phyloP scores from a whole-genome alignment of 2,329 filamentous ascomycete genomes.

The Verruconis gallopava region DNA sequence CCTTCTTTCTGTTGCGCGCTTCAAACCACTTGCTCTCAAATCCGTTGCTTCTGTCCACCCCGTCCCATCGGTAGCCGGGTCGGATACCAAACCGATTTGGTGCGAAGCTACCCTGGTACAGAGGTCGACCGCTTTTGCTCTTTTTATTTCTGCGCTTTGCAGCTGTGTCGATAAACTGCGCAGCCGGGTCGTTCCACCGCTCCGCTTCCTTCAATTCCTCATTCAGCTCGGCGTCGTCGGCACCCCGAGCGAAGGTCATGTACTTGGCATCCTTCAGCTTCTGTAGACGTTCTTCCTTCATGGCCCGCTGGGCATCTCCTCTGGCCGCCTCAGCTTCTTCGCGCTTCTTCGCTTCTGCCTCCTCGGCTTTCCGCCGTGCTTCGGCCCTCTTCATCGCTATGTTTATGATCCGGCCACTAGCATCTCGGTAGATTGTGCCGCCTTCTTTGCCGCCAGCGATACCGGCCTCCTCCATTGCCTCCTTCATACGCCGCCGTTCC shows the following conservation, averaged over 20 bases:
- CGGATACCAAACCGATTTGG: slow-evolving; percentile 91
- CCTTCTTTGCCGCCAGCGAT: slow-evolving; percentile 36
- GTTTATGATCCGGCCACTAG: slow-evolving; percentile 87
- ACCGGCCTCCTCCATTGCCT: slow-evolving; percentile 28
- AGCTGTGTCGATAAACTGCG: slow-evolving; percentile 54
- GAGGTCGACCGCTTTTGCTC: slow-evolving; percentile 42
- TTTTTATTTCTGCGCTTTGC: slow-evolving; percentile 33
- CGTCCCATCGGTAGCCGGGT: slow-evolving; percentile 92
- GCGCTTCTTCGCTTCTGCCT: slow-evolving; percentile 50
- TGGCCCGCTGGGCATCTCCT: slow-evolving; percentile 71
- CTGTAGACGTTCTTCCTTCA: slow-evolving; percentile 51
- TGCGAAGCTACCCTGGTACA: slow-evolving; percentile 67
- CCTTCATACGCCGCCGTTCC: slow-evolving; percentile 42
- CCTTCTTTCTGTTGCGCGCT: slow-evolving; percentile 63
- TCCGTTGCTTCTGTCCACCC: slow-evolving; percentile 84
- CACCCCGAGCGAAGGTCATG: slow-evolving; percentile 64
- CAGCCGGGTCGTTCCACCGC: slow-evolving; percentile 92
- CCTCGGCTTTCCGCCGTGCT: slow-evolving; percentile 64
- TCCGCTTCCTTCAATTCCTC: slow-evolving; percentile 60
- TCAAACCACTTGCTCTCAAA: slow-evolving; percentile 92
- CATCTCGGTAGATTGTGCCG: slow-evolving; percentile 91
- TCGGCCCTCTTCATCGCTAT: slow-evolving; percentile 83
- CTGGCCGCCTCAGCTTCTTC: slow-evolving; percentile 58
- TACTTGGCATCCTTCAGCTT: slow-evolving; percentile 67
- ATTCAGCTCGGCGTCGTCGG: slow-evolving; percentile 82